Conservation (phyloP, 148 eudicot genomes). For the Amaranthus palmeri region DNA sequence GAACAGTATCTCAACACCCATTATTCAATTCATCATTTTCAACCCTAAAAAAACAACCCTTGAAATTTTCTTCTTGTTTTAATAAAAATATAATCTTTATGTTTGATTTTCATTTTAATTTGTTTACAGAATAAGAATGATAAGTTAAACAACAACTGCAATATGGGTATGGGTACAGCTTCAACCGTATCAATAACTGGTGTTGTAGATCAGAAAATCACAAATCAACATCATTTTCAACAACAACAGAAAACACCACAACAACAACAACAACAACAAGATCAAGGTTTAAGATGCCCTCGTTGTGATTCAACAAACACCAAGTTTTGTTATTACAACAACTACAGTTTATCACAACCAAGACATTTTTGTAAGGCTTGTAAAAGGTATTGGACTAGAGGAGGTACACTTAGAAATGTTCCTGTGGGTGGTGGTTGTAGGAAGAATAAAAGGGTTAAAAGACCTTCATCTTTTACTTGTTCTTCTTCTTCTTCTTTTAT, state of each 20-base stretch:
- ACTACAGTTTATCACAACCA: slow-evolving; percentile 43
- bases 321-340: slow-evolving; percentile 53
- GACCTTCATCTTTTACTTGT: slow-evolving; percentile 12
- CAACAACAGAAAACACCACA: slow-evolving; percentile 7
- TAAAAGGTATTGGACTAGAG: slow-evolving; percentile 70
- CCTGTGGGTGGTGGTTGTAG: slow-evolving; percentile 56
- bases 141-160: slow-evolving; percentile 21
- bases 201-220: slow-evolving; percentile 19
- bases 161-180: slow-evolving; percentile 25
- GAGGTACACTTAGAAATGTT: slow-evolving; percentile 59
- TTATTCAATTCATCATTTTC: slow-evolving; percentile 10
- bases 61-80: not conserved
- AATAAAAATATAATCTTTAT: not conserved
- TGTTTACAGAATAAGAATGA: slow-evolving; percentile 20
- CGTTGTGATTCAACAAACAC: slow-evolving; percentile 44
- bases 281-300: slow-evolving; percentile 32
- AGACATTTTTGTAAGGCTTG: slow-evolving; percentile 69
- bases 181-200: not conserved
- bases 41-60: slow-evolving; percentile 13
- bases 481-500: slow-evolving; percentile 6
- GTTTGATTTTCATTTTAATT: not conserved
- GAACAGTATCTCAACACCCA: slow-evolving; percentile 24
- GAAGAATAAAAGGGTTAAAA: slow-evolving; percentile 50
- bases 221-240: slow-evolving; percentile 6
- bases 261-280: slow-evolving; percentile 20